Evolutionary conservation across 305 asterid genomes (phyloP), one percentile per base, ranked within the genome.

Genomic region (Rubia peregrina): DNA sequence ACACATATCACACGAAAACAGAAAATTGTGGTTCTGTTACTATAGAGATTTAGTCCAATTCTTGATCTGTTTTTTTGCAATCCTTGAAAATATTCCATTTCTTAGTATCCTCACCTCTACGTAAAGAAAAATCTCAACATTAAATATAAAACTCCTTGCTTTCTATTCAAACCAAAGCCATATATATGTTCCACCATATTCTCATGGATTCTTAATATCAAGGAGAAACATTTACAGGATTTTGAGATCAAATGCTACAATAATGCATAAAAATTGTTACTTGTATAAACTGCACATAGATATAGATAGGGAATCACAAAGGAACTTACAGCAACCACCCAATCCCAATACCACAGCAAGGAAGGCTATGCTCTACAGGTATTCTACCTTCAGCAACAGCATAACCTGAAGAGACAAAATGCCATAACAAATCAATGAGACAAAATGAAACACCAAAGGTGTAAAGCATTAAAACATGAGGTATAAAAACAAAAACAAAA

Each of bases 291-390:
- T 3, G 22, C 71, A 51, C 46, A 30, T 5, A 49, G 9, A 22
- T n/a, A 66, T 43, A n/a, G 74, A 57, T 40, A 16, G 67, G 12
- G 61, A 67, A 17, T 24, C 24, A 71, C 57, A 77, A 62, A 60
- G 73, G 67, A 74, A 88, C 98, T 83, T 83, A 92, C 96, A 92
- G 82, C 74, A 82, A 78, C 98, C 98, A 92, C 51, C 98, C 98
- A 71, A 87, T 79, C 68, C 98, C 98, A 78, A 89, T 76, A 61
- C 96, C 96, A 80, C 96, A 90, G 76, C 96, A 92, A 68, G 98
- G 96, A 76, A 92, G 96, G 65, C 90, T 79, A 30, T 78, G 83
- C 83, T 85, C 87, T 61, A 89, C 76, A 62, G 59, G 68, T 65
- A 77, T 86, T 56, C 88, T 80, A 60, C 82, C 85, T 71, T 82